phyloP scores from a whole-genome alignment of 495 filamentous ascomycete genomes.

The Neurospora terricola region DNA sequence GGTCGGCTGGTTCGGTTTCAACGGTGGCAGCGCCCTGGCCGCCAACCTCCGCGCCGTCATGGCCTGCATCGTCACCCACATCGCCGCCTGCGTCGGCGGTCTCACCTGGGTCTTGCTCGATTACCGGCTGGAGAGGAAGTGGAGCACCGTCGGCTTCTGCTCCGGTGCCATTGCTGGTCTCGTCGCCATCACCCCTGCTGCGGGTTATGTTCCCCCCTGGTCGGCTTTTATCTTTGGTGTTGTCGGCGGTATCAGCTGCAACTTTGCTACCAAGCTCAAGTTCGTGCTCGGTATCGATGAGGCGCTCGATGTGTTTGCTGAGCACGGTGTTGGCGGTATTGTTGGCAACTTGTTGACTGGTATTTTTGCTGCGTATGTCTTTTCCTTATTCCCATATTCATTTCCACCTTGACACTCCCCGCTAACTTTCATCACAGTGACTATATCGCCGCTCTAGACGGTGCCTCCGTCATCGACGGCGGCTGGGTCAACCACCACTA shows the following conservation, averaged over 20 bases:
- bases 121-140: constrained; percentile 90
- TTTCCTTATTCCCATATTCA: neutral
- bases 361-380: constrained; percentile 68
- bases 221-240: constrained; percentile 83
- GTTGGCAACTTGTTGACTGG: constrained; percentile 86
- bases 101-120: constrained; percentile 95
- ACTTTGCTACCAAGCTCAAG: constrained; percentile 97
- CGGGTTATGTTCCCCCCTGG: constrained; percentile 86
- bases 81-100: constrained; percentile 75
- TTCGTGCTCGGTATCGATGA: constrained; percentile 83
- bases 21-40: constrained; percentile 81
- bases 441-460: constrained; percentile 86
- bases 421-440: too few species aligned
- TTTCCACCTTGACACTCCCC: too few species aligned
- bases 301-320: constrained; percentile 90
- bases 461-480: constrained; percentile 55
- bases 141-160: constrained; percentile 97
- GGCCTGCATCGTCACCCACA: constrained; percentile 62
- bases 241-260: constrained; percentile 74
- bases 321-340: constrained; percentile 80
- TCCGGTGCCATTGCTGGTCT: constrained; percentile 89
- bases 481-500: constrained; percentile 92
- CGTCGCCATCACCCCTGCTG: constrained; percentile 89
- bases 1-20: constrained; percentile 99
- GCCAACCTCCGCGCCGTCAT: constrained; percentile 83